Evolutionary conservation across 1,284 basidiomycete genomes (phyloP), one percentile per base, ranked within the genome.

Genomic region (Takashimella koratensis): DNA sequence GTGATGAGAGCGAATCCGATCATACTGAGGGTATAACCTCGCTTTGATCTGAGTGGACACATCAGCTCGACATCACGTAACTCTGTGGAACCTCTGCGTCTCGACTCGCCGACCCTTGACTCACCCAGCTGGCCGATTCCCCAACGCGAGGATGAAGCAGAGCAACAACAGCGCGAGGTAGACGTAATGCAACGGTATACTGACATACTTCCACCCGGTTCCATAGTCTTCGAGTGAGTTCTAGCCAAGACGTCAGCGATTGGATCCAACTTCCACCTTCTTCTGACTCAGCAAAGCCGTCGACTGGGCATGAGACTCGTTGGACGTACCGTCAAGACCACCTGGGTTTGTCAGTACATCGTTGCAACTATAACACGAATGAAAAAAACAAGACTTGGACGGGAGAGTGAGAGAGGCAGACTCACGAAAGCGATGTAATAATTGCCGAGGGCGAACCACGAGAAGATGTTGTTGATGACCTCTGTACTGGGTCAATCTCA

Each of bases 361-460:
- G 12, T 20, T 22, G 20, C 45, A 11, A 10, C 16, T 11, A 39
- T 6, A 39, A 23, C 12, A 36, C 46, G n/a, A n/a, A n/a, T n/a
- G n/a, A n/a, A n/a, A n/a, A n/a, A n/a, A n/a, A n/a, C n/a, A n/a
- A n/a, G n/a, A n/a, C n/a, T n/a, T n/a, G n/a, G n/a, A n/a, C n/a
- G n/a, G n/a, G n/a, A n/a, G n/a, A n/a, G n/a, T 19, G 26, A 24
- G 6, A 24, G 19, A 10, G 8, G 23, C 20, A 47, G 39, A 60
- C 75, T 59, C 49, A 82, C 77, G 75, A 93, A 92, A 1, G 90
- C 85, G 60, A 95, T 90, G 75, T 87, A 94, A 67, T 86, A 95
- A 71, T 95, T 95, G 0, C 86, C 90, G 48, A 95, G 79, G 8
- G 86, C 81, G 60, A 94, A 95, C 92, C 93, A 96, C 16, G 88